Evolutionary conservation across 2,329 filamentous ascomycete species (phyloP), one percentile per base, ranked within the genome.

Genomic region (Calonectria hongkongensis): DNA sequence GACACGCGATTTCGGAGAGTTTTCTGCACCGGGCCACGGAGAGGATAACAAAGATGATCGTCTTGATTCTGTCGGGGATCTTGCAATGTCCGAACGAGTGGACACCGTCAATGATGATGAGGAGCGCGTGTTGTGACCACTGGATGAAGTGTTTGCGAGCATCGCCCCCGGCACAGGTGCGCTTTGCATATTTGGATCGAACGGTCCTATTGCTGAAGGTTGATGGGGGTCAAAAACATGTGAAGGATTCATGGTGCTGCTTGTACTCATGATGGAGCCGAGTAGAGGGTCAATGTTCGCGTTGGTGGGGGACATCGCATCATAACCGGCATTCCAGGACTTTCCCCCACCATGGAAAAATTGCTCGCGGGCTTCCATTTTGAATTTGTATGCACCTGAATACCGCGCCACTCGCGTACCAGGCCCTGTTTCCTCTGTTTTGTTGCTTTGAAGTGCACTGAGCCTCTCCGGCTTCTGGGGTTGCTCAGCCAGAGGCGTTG

Each of bases 201-300:
- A 0, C 3, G 47, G 4, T 43, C 15, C 36, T 7, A 41, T 60
- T 18, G 54, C 1, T 41, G 27, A 18, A 4, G 25, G 8, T 27
- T 16, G 54, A 60, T 60, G 16, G 8, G 70, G 64, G 60, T 68
- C 71, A 76, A 73, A 79, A 56, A 73, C 45, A 45, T 25, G 10
- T 27, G 66, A 67, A 21, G 56, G 33, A 18, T 66, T 25, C 21
- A 75, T 48, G 3, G 43, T 18, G 54, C 16, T 16, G 3, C 21
- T 70, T 48, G 43, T 70, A 66, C 18, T n/a, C 15, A 39, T 41
- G 28, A 36, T 15, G 18, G 47, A 33, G 28, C 48, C 43, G 27
- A 79, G 75, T 48, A 78, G 54, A 2, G 77, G 77, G 8, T 79
- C 75, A 6, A 78, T 77, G 41, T 67, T 65, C 39, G 51, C 33